phyloP scores from a whole-genome alignment of 73 alveolate species.

The Uronychia binucleata region DNA sequence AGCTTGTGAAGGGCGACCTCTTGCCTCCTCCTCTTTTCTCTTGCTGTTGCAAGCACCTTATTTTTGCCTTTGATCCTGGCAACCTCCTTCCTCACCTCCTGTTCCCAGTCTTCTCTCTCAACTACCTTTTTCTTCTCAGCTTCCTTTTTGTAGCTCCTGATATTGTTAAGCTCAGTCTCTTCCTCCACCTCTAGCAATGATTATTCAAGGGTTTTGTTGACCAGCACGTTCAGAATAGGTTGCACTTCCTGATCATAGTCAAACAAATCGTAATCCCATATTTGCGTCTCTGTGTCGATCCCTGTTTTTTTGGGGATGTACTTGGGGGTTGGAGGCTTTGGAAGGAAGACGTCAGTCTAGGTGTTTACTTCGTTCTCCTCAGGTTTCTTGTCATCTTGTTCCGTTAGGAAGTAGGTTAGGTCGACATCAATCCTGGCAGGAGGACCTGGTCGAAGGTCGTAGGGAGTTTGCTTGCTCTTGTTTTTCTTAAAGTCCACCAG shows the following conservation, averaged over 20 bases:
- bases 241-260: slow-evolving; percentile 96
- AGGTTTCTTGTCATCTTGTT: slow-evolving; percentile 60
- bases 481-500: slow-evolving; percentile 73
- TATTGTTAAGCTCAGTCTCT: slow-evolving; percentile 91
- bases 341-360: slow-evolving; percentile 92
- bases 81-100: slow-evolving; percentile 72
- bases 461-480: slow-evolving; percentile 71
- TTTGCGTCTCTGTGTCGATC: slow-evolving; percentile 95
- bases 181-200: slow-evolving; percentile 96
- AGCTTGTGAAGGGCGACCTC: slow-evolving; percentile 60
- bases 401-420: slow-evolving; percentile 84
- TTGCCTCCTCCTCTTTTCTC: slow-evolving; percentile 56
- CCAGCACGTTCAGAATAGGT: slow-evolving; percentile 95
- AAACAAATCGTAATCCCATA: slow-evolving; percentile 96
- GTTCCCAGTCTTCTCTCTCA: slow-evolving; percentile 81
- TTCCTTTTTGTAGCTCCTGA: slow-evolving; percentile 87
- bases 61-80: slow-evolving; percentile 70
- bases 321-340: slow-evolving; percentile 91
- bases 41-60: slow-evolving; percentile 51
- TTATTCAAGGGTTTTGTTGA: slow-evolving; percentile 92
- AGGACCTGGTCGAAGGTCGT: slow-evolving; percentile 90
- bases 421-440: slow-evolving; percentile 89
- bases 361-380: slow-evolving; percentile 73
- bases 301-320: slow-evolving; percentile 98
- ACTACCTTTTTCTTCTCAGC: slow-evolving; percentile 78